Evolutionary conservation across 345 rosid species (phyloP).

Genomic region (Bruguiera sexangula): DNA sequence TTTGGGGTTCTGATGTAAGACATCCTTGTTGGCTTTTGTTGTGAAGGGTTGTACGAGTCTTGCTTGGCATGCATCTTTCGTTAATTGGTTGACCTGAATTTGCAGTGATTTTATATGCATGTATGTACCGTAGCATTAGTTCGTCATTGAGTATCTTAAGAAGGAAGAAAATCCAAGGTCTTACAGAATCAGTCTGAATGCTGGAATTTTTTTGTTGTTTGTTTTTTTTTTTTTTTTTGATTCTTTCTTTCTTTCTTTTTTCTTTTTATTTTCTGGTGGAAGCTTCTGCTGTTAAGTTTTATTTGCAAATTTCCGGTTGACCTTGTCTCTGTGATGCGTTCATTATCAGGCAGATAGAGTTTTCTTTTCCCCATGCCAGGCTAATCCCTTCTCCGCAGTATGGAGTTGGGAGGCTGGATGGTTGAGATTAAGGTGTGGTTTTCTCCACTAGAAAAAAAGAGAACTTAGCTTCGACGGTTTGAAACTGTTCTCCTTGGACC

Average conservation of each 20-base stretch:
- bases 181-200: not conserved
- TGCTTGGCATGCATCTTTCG: constrained; percentile 14
- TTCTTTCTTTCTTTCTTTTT: no score
- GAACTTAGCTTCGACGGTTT: no score
- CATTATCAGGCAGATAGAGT: no score
- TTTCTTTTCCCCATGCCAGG: no score
- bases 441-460: no score
- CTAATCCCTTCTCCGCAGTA: no score
- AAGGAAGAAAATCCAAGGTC: not conserved
- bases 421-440: no score
- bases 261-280: no score
- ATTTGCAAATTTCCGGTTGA: not conserved
- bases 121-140: not conserved
- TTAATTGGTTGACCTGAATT: constrained; percentile 10
- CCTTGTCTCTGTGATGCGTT: no score
- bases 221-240: no score
- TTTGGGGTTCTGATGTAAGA: not conserved
- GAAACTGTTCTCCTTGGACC: no score
- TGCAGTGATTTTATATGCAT: not conserved
- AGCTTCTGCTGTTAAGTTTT: not conserved
- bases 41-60: constrained; percentile 5
- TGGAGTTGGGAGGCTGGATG: no score
- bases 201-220: not conserved
- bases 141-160: not conserved
- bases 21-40: constrained; percentile 4